Evolutionary conservation across 2,329 filamentous ascomycete species (phyloP).

Genomic region (Colletotrichum liaoningense): DNA sequence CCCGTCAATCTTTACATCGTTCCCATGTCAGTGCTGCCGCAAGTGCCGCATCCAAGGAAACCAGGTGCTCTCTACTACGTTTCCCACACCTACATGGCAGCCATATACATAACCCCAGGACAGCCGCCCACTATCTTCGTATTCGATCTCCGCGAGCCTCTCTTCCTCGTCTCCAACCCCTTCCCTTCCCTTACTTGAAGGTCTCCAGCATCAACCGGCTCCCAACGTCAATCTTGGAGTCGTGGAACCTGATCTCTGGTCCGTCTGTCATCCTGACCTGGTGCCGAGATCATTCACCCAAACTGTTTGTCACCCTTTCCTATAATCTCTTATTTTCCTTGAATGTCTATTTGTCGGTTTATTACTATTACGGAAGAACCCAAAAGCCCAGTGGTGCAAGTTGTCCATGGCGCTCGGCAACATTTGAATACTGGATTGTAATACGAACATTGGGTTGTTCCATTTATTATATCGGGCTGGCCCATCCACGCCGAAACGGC

Average conservation of each 20-base stretch:
- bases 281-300: background rate
- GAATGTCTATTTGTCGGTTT: background rate
- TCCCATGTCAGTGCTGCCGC: conserved; percentile 33
- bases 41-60: conserved; percentile 31
- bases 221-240: conserved; percentile 21
- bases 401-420: background rate
- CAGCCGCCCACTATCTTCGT: background rate
- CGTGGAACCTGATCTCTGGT: conserved; percentile 12
- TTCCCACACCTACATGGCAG: conserved; percentile 4
- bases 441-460: background rate
- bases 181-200: conserved; percentile 1
- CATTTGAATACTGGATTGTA: background rate
- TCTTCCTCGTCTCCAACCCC: conserved; percentile 14
- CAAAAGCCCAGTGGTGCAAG: background rate
- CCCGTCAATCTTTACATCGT: conserved; percentile 26
- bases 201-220: conserved; percentile 21
- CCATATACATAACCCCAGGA: conserved; percentile 26
- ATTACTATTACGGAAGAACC: background rate
- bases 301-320: conserved; percentile 28
- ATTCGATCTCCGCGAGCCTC: conserved; percentile 19
- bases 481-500: conserved; percentile 3
- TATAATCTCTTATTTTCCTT: background rate
- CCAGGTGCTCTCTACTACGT: background rate
- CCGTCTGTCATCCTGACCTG: background rate
- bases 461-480: conserved; percentile 17